Percentiles rank a stretch among this genome's conserved stretches.
phyloP scores from a whole-genome alignment of 352 stramenopile species.

The Pythium aphanidermatum region DNA sequence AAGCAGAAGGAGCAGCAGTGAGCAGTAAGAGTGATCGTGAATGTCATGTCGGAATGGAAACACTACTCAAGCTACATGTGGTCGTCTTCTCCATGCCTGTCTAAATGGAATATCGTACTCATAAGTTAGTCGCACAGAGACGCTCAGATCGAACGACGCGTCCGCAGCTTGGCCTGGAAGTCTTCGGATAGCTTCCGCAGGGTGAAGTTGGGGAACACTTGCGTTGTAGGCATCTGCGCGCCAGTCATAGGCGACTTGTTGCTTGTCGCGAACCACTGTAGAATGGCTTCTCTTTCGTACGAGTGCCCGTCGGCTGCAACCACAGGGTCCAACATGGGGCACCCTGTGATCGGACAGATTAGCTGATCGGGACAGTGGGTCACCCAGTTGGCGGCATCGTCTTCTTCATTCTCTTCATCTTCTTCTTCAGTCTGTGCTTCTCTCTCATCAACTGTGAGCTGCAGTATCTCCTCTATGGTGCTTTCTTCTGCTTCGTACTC shows the following conservation, averaged over 20 bases:
- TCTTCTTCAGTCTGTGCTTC: constrained; percentile 6
- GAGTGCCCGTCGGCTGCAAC: constrained; percentile 96
- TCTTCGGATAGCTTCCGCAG: constrained; percentile 65
- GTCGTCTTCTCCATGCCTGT: too few relatives aligned
- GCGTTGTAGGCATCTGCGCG: constrained; percentile 60
- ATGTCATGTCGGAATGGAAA: too few relatives aligned
- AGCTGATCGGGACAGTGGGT: constrained; percentile 44
- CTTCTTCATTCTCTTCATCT: constrained; percentile 11
- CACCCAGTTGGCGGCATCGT: not conserved
- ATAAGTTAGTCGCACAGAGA: too few relatives aligned
- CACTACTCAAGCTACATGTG: too few relatives aligned
- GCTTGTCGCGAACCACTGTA: constrained; percentile 89
- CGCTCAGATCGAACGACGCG: too few relatives aligned
- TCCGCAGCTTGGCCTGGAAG: constrained; percentile 14
- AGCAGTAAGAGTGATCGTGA: too few relatives aligned
- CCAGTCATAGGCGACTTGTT: constrained; percentile 78
- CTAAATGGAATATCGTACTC: too few relatives aligned
- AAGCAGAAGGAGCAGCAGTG: constrained; percentile 26
- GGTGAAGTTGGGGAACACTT: constrained; percentile 71
- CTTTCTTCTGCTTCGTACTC: too few relatives aligned
- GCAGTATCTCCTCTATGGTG: too few relatives aligned
- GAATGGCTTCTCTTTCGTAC: constrained; percentile 94
- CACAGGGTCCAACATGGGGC: constrained; percentile 95
- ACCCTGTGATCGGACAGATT: constrained; percentile 92
- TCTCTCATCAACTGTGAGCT: too few relatives aligned